Percentiles rank a stretch among this genome's conserved stretches.
Conservation (phyloP, 345 rosid genomes). For the Barbarea vulgaris region DNA sequence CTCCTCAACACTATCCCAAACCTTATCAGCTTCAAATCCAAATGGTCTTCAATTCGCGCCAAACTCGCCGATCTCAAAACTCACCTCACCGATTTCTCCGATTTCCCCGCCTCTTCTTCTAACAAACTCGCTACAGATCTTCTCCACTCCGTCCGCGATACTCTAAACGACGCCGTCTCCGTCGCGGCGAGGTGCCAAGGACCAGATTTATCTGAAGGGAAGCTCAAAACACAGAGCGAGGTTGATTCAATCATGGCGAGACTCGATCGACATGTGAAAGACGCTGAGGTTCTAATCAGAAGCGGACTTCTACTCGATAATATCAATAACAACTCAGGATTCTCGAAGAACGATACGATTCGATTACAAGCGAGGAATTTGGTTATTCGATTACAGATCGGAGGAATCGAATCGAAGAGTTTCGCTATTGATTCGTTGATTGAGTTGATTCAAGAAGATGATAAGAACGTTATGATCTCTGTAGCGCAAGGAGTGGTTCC, state of each 20-base stretch:
- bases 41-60: conserved; percentile 68
- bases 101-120: conserved; percentile 48
- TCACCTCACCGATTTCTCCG: conserved; percentile 68
- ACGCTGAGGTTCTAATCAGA: conserved; percentile 61
- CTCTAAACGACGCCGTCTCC: conserved; percentile 57
- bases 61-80: conserved; percentile 64
- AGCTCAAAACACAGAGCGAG: conserved; percentile 88
- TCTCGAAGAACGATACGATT: conserved; percentile 64
- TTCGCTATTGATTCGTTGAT: conserved; percentile 73
- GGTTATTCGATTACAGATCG: conserved; percentile 81
- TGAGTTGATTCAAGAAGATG: conserved; percentile 58
- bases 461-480: conserved; percentile 85
- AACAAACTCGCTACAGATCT: conserved; percentile 65
- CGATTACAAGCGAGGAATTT: conserved; percentile 69
- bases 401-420: conserved; percentile 66
- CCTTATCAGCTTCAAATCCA: conserved; percentile 60
- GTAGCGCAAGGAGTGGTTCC: conserved; percentile 93
- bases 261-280: conserved; percentile 68
- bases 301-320: conserved; percentile 50
- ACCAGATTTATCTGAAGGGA: conserved; percentile 60
- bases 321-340: neutral
- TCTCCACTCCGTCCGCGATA: conserved; percentile 48
- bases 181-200: conserved; percentile 56
- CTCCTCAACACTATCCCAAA: conserved; percentile 51
- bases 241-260: conserved; percentile 72